Percentiles rank a stretch among this genome's conserved stretches.
These are phyloP conservation scores for Curvularia sp. DNA, from an alignment of 2,329 filamentous ascomycete species.

Conservation along the genomic window DNA sequence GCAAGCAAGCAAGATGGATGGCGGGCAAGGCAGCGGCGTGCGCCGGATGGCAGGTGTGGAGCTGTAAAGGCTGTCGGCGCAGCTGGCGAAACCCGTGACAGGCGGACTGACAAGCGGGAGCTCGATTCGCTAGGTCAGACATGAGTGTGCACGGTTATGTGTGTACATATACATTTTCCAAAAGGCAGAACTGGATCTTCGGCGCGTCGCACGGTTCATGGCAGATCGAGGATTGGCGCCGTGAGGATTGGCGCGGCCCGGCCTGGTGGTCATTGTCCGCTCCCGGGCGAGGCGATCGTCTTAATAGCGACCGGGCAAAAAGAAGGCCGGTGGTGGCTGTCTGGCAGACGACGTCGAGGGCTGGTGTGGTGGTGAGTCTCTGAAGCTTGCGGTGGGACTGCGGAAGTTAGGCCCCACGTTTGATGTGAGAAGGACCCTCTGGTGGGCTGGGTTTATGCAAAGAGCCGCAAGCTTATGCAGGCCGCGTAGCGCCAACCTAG, in stretches of 20 bases:
- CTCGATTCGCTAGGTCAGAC: conserved; percentile 11
- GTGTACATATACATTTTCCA: not conserved
- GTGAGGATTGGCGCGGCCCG: conserved; percentile 5
- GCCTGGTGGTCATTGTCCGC: conserved; percentile 2
- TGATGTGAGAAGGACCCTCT: conserved; percentile 13
- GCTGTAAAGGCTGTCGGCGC: conserved; percentile 7
- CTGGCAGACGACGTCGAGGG: not conserved
- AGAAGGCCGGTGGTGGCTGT: not conserved
- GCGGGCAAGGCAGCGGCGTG: not conserved
- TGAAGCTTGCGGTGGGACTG: conserved; percentile 3
- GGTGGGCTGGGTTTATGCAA: conserved; percentile 22
- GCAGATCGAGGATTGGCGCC: conserved; percentile 22
- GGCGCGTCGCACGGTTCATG: conserved; percentile 21
- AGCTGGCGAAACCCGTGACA: conserved; percentile 10
- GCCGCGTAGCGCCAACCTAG: conserved; percentile 10
- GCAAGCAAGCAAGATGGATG: not conserved
- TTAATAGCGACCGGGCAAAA: not conserved
- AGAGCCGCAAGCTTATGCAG: conserved; percentile 18
- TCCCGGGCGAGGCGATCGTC: conserved; percentile 9
- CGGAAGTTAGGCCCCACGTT: conserved; percentile 4
- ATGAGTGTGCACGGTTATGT: conserved; percentile 9
- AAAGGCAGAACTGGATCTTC: conserved; percentile 25
- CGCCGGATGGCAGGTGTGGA: conserved; percentile 2
- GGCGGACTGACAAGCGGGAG: conserved; percentile 6
- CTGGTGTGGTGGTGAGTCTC: not conserved